These are phyloP conservation scores for Mycena filopes DNA, from an alignment of 768 basidiomycete genomes.

Conservation along the genomic window DNA sequence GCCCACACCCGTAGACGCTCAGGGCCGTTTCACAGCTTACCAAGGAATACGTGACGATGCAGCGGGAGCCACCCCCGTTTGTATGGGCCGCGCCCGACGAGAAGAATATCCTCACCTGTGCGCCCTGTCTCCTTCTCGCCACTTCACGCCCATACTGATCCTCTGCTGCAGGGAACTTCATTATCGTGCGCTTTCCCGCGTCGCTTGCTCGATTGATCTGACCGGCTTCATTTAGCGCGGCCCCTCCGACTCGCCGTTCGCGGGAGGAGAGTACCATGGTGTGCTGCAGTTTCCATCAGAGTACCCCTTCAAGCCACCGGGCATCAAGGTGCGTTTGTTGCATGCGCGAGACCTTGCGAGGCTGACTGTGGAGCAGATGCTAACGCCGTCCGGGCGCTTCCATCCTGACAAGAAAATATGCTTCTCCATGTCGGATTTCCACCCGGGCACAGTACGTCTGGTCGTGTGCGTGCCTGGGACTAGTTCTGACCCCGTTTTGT, in stretches of 20 bases:
- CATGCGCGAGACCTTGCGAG: conserved; percentile 27
- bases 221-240: conserved; percentile 69
- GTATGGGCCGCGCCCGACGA: conserved; percentile 96
- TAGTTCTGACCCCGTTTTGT: conserved; percentile 8
- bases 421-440: conserved; percentile 98
- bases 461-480: conserved; percentile 10
- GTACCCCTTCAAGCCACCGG: conserved; percentile 97
- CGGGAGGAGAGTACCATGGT: conserved; percentile 95
- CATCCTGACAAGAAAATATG: conserved; percentile 95
- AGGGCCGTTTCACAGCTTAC: conserved; percentile 59
- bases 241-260: conserved; percentile 91
- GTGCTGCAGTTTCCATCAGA: conserved; percentile 92
- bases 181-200: conserved; percentile 76
- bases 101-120: conserved; percentile 96
- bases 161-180: conserved; percentile 82
- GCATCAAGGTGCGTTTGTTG: conserved; percentile 87
- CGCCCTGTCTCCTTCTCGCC: conserved; percentile 41
- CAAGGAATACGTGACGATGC: conserved; percentile 94
- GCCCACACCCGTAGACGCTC: conserved; percentile 8
- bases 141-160: conserved; percentile 2
- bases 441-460: conserved; percentile 82
- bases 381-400: conserved; percentile 91
- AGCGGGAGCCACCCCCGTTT: conserved; percentile 93
- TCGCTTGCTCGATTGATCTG: background rate
- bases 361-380: conserved; percentile 66